Evolutionary conservation across 1,139 yeast genomes (phyloP), one percentile per base, ranked within the genome.

Genomic region (Candida neerlandica): DNA sequence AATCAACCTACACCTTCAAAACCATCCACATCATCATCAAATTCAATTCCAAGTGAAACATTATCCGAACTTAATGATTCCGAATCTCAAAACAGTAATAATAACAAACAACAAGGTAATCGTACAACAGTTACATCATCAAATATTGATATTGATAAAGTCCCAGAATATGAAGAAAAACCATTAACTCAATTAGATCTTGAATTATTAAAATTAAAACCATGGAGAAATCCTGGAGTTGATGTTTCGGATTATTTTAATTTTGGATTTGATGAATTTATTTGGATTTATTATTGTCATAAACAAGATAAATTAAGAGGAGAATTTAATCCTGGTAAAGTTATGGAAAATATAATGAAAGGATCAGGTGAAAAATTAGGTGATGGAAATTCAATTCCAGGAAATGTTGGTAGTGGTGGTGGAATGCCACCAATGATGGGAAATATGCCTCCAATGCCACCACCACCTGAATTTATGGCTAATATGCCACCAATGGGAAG

Each of bases 181-280:
- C 96, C 96, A 3, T 74, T 95, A 46, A 89, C 96, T 0, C 86
- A 87, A 58, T 77, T 92, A n/a, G 87, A 89, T 56, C 77, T 92
- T 16, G 96, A 89, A 55, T 86, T 85, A 45, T 72, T 92, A 43
- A 91, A 89, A 56, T 96, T 90, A 55, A 95, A 95, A 70, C 99
- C 99, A 2, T 94, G 99, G 99, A 80, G 99, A 62, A 86, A 89
- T 56, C 98, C 98, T 0, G 97, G 97, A 46, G 96, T 97, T 2
- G 97, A 94, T 67, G 74, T 89, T 41, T 82, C 96, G 2, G 99
- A 94, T 67, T 94, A 91, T 66, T 94, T 94, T 75, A 94, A 94
- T 68, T 94, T 86, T 61, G 99, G 99, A 1, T 94, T 94, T 64
- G 96, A 95, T 65, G 99, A 94, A 69, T 81, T 89, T 56, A 88